A percentile compares a stretch with the other conserved stretches of the same genome.
These are phyloP conservation scores for Volvariella volvacea DNA, from an alignment of 1,284 basidiomycete genomes.

Conservation along the genomic window DNA sequence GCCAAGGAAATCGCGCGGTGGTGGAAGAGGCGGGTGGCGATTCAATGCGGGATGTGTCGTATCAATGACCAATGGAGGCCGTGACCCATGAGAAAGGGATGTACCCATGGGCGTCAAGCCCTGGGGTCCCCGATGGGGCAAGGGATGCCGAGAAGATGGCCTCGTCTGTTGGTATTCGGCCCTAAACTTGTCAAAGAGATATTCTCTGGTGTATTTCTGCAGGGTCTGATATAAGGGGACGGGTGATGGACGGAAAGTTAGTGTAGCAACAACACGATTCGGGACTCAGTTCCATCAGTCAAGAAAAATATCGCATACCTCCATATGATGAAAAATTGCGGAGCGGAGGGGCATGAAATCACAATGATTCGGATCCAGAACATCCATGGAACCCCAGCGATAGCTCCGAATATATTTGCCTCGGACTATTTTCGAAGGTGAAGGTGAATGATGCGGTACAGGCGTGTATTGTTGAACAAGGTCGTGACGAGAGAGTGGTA, in stretches of 20 bases:
- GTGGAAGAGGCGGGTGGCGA: slow-evolving; percentile 42
- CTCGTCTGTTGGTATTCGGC: slow-evolving; percentile 49
- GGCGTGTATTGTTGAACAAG: slow-evolving; percentile 65
- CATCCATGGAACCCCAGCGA: slow-evolving; percentile 75
- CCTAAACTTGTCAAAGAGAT: slow-evolving; percentile 74
- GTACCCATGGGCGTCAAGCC: slow-evolving; percentile 24
- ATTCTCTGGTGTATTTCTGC: slow-evolving; percentile 76
- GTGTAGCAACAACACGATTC: slow-evolving; percentile 13
- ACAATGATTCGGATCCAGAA: slow-evolving; percentile 68
- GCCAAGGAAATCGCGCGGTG: slow-evolving; percentile 39
- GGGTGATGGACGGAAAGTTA: too few relatives aligned
- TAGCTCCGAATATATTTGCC: slow-evolving; percentile 65
- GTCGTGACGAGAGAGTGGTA: slow-evolving; percentile 52
- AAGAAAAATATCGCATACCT: slow-evolving; percentile 38
- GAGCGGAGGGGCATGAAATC: slow-evolving; percentile 69
- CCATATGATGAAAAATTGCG: slow-evolving; percentile 78
- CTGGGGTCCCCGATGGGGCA: slow-evolving; percentile 34
- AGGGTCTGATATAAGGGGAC: slow-evolving; percentile 47
- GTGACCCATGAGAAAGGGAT: slow-evolving; percentile 30
- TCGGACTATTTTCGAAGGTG: slow-evolving; percentile 39
- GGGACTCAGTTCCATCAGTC: slow-evolving; percentile 12
- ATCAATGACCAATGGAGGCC: slow-evolving; percentile 68
- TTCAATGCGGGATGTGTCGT: slow-evolving; percentile 43
- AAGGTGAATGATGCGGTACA: slow-evolving; percentile 32
- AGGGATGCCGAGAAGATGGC: slow-evolving; percentile 36